A percentile compares a stretch with the other conserved stretches of the same genome.
phyloP scores from a whole-genome alignment of 805 yeast species.

The Metschnikowia lachancei region DNA sequence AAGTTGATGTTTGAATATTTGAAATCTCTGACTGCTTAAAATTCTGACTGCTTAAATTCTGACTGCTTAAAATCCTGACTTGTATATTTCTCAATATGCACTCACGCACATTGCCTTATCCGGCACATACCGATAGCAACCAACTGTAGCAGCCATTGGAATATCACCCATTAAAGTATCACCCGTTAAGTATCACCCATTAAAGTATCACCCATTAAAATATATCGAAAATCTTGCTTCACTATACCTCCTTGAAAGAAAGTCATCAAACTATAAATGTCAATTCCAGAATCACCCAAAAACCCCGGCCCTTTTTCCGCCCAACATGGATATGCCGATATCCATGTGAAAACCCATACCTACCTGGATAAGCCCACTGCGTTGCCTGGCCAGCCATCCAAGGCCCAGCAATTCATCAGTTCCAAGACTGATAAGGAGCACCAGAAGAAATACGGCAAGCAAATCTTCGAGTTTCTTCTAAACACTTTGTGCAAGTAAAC shows the following conservation, averaged over 20 bases:
- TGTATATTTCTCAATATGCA: neutral
- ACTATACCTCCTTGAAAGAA: too few species aligned
- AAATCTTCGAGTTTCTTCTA: constrained; percentile 22
- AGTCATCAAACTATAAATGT: too few species aligned
- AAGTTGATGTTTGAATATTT: too few species aligned
- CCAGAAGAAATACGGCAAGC: constrained; percentile 34
- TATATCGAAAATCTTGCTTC: too few species aligned
- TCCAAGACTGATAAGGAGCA: constrained; percentile 30
- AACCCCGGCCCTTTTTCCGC: constrained; percentile 26
- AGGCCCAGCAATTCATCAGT: constrained; percentile 28
- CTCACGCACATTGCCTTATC: constrained; percentile 1
- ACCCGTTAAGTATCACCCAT: too few species aligned
- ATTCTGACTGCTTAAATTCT: too few species aligned
- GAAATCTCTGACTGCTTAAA: too few species aligned
- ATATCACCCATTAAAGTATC: too few species aligned
- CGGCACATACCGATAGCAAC: constrained; percentile 10
- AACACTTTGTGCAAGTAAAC: constrained; percentile 22
- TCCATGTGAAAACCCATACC: constrained; percentile 29
- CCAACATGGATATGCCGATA: constrained; percentile 34
- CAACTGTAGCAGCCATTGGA: neutral
- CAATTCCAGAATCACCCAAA: constrained; percentile 32
- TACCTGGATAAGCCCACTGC: constrained; percentile 38
- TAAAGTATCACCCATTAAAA: too few species aligned
- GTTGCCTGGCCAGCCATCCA: constrained; percentile 24
- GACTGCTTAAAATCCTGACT: too few species aligned